A percentile compares a stretch with the other conserved stretches of the same genome.
Evolutionary conservation across 2,329 filamentous ascomycete genomes (phyloP).

Genomic region (Metarhizium robertsii): DNA sequence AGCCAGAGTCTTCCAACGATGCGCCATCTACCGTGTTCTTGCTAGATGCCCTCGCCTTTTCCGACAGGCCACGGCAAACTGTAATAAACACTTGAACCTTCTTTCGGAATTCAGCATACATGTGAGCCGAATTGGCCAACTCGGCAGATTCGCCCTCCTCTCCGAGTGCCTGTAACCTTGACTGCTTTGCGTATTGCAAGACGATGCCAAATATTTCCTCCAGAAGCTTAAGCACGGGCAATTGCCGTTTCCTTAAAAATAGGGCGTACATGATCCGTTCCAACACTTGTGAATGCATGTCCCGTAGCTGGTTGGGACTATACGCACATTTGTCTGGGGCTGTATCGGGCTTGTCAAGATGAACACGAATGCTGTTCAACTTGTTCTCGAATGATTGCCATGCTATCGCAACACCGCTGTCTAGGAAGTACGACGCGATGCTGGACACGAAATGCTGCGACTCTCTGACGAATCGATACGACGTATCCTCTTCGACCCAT

Average conservation of each 20-base stretch:
- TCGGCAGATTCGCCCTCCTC: slow-evolving; percentile 10
- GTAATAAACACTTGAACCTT: slow-evolving; percentile 67
- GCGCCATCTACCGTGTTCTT: slow-evolving; percentile 4
- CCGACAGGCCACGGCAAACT: slow-evolving; percentile 59
- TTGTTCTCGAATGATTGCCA: slow-evolving; percentile 65
- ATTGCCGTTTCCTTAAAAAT: slow-evolving; percentile 65
- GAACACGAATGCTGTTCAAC: slow-evolving; percentile 52
- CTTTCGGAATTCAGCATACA: slow-evolving; percentile 60
- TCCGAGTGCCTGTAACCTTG: slow-evolving; percentile 29
- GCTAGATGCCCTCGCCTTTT: slow-evolving; percentile 41
- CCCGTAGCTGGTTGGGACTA: slow-evolving; percentile 58
- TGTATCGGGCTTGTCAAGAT: slow-evolving; percentile 36
- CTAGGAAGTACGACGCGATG: slow-evolving; percentile 70
- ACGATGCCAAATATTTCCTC: slow-evolving; percentile 68
- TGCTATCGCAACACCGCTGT: slow-evolving; percentile 61
- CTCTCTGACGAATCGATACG: slow-evolving; percentile 60
- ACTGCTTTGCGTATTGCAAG: slow-evolving; percentile 57
- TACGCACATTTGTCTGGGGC: slow-evolving; percentile 17
- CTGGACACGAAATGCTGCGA: slow-evolving; percentile 70
- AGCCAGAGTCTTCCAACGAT: slow-evolving; percentile 21
- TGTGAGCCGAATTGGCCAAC: slow-evolving; percentile 19
- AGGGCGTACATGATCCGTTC: slow-evolving; percentile 67
- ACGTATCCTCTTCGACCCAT: slow-evolving; percentile 27
- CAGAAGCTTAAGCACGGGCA: slow-evolving; percentile 60
- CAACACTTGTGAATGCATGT: slow-evolving; percentile 62